A percentile compares a stretch with the other conserved stretches of the same genome.
phyloP scores from a whole-genome alignment of 2,329 filamentous ascomycete species.

The Claviceps sp. region DNA sequence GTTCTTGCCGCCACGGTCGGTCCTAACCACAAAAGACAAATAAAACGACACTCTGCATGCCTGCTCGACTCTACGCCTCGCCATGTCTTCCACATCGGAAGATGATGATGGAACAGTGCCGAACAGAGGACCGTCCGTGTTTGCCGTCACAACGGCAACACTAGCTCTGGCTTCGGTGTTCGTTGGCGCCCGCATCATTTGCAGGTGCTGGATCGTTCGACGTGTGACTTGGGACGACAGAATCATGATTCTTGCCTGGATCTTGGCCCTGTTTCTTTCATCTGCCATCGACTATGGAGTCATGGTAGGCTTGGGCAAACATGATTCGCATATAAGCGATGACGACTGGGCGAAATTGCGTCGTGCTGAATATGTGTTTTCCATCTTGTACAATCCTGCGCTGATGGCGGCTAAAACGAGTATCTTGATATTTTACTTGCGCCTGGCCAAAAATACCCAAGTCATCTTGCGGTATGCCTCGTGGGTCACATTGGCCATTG shows the following conservation, averaged over 20 bases:
- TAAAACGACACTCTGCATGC: not conserved
- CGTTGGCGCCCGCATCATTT: conserved; percentile 60
- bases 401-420: conserved; percentile 87
- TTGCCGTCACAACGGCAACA: conserved; percentile 57
- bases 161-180: conserved; percentile 60
- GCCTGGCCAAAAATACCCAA: conserved; percentile 64
- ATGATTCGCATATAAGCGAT: conserved; percentile 44
- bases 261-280: conserved; percentile 52
- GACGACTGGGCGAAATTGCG: conserved; percentile 39
- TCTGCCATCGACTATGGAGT: conserved; percentile 53
- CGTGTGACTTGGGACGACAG: conserved; percentile 66
- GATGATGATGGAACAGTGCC: conserved; percentile 15
- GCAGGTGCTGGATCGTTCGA: conserved; percentile 58
- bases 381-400: conserved; percentile 64
- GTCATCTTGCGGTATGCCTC: conserved; percentile 67
- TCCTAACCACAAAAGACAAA: not conserved
- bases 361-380: conserved; percentile 49
- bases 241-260: conserved; percentile 69
- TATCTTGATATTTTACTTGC: conserved; percentile 83
- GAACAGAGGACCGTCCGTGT: conserved; percentile 46
- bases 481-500: conserved; percentile 62
- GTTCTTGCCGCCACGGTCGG: not conserved
- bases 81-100: conserved; percentile 7
- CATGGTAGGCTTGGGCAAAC: conserved; percentile 51
- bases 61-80: not conserved